Conservation (phyloP, 73 alveolate genomes). For the Paramecium sexaurelia region DNA sequence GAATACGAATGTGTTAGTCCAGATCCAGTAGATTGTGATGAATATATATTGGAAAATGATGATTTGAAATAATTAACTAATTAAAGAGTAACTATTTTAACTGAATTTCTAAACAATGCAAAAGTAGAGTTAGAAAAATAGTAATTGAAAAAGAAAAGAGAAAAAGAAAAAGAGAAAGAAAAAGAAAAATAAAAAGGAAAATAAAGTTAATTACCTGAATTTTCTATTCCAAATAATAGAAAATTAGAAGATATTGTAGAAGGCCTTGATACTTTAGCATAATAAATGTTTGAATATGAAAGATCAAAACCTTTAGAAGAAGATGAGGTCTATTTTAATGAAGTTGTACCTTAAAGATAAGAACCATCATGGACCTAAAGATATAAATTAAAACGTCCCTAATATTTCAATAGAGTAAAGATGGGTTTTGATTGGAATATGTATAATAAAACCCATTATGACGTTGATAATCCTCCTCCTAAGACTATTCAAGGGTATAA, state of each 20-base stretch:
- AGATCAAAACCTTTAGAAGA: conserved; percentile 69
- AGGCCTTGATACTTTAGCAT: conserved; percentile 62
- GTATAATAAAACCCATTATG: conserved; percentile 98
- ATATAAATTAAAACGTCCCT: conserved; percentile 93
- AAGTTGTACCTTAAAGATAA: conserved; percentile 48
- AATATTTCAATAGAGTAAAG: conserved; percentile 93
- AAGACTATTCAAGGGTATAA: conserved; percentile 98
- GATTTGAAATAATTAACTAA: conserved; percentile 32
- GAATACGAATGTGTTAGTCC: conserved; percentile 50
- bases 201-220: conserved; percentile 33
- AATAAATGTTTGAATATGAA: conserved; percentile 69
- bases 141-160: conserved; percentile 19
- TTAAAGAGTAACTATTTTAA: conserved; percentile 57
- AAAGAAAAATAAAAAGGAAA: not conserved
- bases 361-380: conserved; percentile 89
- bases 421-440: conserved; percentile 99
- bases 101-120: conserved; percentile 6
- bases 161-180: conserved; percentile 64
- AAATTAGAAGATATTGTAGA: conserved; percentile 55
- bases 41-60: conserved; percentile 33
- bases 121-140: conserved; percentile 34
- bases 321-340: conserved; percentile 66
- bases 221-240: conserved; percentile 40
- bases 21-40: conserved; percentile 44
- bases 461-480: conserved; percentile 99